A percentile compares a stretch with the other conserved stretches of the same genome.
These are phyloP conservation scores for Ophiobolus disseminans DNA, from an alignment of 2,329 filamentous ascomycete species.

Conservation along the genomic window DNA sequence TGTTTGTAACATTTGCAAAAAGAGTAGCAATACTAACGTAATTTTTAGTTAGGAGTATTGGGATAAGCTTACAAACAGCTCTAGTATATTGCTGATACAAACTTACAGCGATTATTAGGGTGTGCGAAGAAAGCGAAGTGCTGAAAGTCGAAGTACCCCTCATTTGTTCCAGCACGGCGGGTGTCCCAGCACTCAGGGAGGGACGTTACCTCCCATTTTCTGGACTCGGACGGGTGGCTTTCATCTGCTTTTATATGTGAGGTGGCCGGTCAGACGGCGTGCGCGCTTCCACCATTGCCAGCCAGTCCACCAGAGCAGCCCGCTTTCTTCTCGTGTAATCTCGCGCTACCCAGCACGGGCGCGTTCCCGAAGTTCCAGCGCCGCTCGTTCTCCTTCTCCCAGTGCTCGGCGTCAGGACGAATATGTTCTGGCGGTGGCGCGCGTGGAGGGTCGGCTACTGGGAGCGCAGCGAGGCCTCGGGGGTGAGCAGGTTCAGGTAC, in stretches of 20 bases:
- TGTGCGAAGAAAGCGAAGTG: neutral
- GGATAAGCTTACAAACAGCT: conserved; percentile 1
- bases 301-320: conserved; percentile 87
- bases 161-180: conserved; percentile 9
- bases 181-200: conserved; percentile 5
- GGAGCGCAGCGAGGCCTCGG: conserved; percentile 90
- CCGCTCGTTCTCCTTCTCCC: conserved; percentile 95
- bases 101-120: neutral
- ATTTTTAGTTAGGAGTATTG: conserved; percentile 5
- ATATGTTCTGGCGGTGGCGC: conserved; percentile 87
- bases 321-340: conserved; percentile 70
- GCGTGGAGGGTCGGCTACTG: conserved; percentile 92
- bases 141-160: conserved; percentile 6
- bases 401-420: conserved; percentile 91
- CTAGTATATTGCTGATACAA: conserved; percentile 1
- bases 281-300: conserved; percentile 63
- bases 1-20: conserved; percentile 5
- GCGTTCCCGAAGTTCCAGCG: conserved; percentile 73
- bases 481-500: conserved; percentile 96
- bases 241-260: too few species aligned
- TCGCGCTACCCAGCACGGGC: conserved; percentile 73
- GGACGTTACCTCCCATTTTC: too few species aligned
- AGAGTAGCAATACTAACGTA: conserved; percentile 9
- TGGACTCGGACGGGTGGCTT: too few species aligned
- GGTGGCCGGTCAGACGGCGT: conserved; percentile 31